Percentiles rank a stretch among this genome's conserved stretches.
These are phyloP conservation scores for Annulohypoxylon stygium DNA, from an alignment of 495 filamentous ascomycete genomes.

Conservation along the genomic window DNA sequence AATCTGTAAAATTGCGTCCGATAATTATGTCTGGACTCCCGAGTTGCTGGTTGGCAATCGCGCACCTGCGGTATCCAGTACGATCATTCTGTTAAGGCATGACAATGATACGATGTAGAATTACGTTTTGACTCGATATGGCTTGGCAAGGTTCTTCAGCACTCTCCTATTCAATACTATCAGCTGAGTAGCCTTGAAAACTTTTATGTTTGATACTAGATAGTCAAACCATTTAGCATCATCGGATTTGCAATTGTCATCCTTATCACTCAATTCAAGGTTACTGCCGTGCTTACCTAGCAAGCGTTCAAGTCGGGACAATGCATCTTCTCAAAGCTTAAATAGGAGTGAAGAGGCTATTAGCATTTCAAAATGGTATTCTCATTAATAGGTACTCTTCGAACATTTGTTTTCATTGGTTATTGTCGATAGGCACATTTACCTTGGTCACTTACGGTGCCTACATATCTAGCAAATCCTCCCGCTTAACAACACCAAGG, in stretches of 20 bases:
- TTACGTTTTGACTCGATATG: conserved; percentile 34
- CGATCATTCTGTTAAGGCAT: conserved; percentile 33
- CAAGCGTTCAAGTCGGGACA: not conserved
- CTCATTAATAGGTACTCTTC: too few species aligned
- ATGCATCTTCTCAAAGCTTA: not conserved
- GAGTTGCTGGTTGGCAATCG: conserved; percentile 12
- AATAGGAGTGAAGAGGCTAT: not conserved
- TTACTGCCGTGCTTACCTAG: not conserved
- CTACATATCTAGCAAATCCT: not conserved
- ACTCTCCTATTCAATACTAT: conserved; percentile 1
- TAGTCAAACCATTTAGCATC: not conserved
- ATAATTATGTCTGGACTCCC: not conserved
- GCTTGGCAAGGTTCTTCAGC: conserved; percentile 33
- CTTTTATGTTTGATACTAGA: not conserved
- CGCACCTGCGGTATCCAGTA: conserved; percentile 15
- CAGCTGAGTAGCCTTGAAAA: not conserved
- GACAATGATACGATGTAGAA: conserved; percentile 46
- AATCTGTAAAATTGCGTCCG: conserved; percentile 28
- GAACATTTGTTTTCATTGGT: too few species aligned
- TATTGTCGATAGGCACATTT: too few species aligned
- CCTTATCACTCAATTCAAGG: not conserved
- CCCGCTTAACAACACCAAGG: not conserved
- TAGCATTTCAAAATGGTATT: not conserved
- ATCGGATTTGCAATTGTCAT: not conserved
- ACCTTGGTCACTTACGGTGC: not conserved